Base-by-base conservation (phyloP, 2,329 filamentous ascomycete species). In the Anthostomella pinea region DNA sequence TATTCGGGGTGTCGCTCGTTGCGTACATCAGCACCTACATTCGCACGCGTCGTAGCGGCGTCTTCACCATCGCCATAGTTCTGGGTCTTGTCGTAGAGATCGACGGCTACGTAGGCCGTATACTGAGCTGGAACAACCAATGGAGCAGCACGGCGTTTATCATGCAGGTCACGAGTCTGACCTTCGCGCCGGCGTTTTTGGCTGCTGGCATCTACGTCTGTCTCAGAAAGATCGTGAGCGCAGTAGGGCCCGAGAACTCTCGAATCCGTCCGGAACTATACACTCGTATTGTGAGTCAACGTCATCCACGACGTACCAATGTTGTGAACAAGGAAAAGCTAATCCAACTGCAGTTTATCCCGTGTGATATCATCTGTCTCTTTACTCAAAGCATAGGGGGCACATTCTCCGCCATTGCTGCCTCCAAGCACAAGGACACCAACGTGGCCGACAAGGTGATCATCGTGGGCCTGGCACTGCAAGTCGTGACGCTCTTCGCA, bases 161-260 rank as follows among this genome's bases (percentile, higher is more conserved):
- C 37, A 72, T 79, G 23, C 77, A 83, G 54, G 73, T 81, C 23
- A 70, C 75, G 52, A 77, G 72, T 46, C 65, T 86, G 38, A 84
- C 80, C 3, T 72, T 84, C 40, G 80, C 68, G 0, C 81, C 82
- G 0, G 79, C 79, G 1, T 84, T 83, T 53, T 67, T 83, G 55
- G 72, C 77, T 7, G 81, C 77, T 1, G 76, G 70, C 2, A 71
- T 85, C 25, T 85, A 85, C 52, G 63, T 85, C 33, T 81, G 76
- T 42, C 63, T 84, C 31, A 56, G 69, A 8, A 60, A 66, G 24
- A 72, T 75, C 43, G 70, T 75, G 8, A 58, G 61, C 30, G 67
- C 63, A 1, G 72, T 71, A 47, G 71, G 71, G 0, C 55, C 63
- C 0, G 65, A 71, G 50, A 69, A 72, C 51, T 73, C 68, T n/a